Percentiles rank a stretch among this genome's conserved stretches.
Evolutionary conservation across 345 rosid genomes (phyloP).

Genomic region (Kernera saxatilis): DNA sequence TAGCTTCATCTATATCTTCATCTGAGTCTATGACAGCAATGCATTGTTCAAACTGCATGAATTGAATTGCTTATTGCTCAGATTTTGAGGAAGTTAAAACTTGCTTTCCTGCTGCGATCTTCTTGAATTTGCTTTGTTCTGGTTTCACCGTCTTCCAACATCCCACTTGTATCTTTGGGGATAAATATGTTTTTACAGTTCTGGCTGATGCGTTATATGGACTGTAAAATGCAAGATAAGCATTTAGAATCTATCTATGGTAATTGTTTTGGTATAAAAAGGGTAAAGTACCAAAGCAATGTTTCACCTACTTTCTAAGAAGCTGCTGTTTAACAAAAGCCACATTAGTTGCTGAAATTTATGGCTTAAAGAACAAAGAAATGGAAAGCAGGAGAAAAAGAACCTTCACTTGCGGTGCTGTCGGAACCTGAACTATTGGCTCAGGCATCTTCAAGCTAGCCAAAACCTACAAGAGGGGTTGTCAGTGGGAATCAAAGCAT

Average conservation of each 20-base stretch:
- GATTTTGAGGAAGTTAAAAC: background rate
- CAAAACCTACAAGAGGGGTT: slow-evolving; percentile 37
- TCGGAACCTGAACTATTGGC: slow-evolving; percentile 36
- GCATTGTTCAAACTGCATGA: slow-evolving; percentile 43
- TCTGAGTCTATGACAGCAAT: slow-evolving; percentile 56
- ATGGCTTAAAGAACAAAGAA: background rate
- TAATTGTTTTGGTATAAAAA: background rate
- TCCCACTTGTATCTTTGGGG: slow-evolving; percentile 47
- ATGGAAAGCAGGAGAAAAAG: slow-evolving; percentile 1
- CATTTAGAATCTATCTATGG: background rate
- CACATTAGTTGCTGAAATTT: slow-evolving; percentile 8
- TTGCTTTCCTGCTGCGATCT: slow-evolving; percentile 16
- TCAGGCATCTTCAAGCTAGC: slow-evolving; percentile 30
- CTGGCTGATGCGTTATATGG: slow-evolving; percentile 30
- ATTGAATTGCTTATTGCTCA: background rate
- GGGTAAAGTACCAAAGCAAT: background rate
- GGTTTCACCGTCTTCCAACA: slow-evolving; percentile 61
- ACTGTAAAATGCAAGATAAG: slow-evolving; percentile 35
- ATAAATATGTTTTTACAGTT: slow-evolving; percentile 18
- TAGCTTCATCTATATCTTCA: slow-evolving; percentile 70
- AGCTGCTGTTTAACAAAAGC: slow-evolving; percentile 18
- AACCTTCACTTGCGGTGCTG: slow-evolving; percentile 47
- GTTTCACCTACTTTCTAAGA: slow-evolving; percentile 41
- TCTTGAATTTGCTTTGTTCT: slow-evolving; percentile 19
- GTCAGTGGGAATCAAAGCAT: background rate